These are phyloP conservation scores for Pyricularia sp. DNA, from an alignment of 2,329 filamentous ascomycete species.

Conservation along the genomic window DNA sequence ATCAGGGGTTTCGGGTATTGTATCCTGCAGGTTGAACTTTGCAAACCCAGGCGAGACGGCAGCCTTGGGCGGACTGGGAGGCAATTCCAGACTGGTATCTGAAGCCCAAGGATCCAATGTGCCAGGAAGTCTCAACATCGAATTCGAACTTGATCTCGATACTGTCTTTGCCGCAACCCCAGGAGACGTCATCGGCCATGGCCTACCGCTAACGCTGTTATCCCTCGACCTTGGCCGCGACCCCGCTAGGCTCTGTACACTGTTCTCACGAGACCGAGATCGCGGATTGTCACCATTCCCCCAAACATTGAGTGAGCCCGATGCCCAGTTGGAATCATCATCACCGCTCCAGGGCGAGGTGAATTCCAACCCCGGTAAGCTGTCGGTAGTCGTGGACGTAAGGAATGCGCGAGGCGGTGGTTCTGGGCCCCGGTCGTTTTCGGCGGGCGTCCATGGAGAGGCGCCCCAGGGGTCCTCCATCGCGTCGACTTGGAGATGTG, in stretches of 20 bases:
- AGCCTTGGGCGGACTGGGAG: background rate
- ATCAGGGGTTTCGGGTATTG: background rate
- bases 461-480: constrained; percentile 51
- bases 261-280: background rate
- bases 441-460: constrained; percentile 39
- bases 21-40: background rate
- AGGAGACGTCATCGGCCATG: constrained; percentile 26
- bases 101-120: constrained; percentile 2
- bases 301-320: constrained; percentile 14
- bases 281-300: background rate
- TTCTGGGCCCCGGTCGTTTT: constrained; percentile 21
- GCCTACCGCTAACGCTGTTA: constrained; percentile 10
- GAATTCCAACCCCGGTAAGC: constrained; percentile 12
- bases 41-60: background rate
- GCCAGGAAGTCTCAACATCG: constrained; percentile 3
- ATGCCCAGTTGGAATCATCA: constrained; percentile 14
- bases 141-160: constrained; percentile 18
- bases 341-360: constrained; percentile 29
- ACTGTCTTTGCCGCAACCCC: constrained; percentile 20
- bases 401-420: constrained; percentile 29
- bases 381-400: constrained; percentile 17
- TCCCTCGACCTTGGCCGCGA: constrained; percentile 3
- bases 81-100: background rate
- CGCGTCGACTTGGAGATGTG: constrained; percentile 1
- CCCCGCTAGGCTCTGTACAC: background rate